Evolutionary conservation across 169 alveolate species (phyloP), one percentile per base, ranked within the genome.

Genomic region (Perkinsus chesapeaki): DNA sequence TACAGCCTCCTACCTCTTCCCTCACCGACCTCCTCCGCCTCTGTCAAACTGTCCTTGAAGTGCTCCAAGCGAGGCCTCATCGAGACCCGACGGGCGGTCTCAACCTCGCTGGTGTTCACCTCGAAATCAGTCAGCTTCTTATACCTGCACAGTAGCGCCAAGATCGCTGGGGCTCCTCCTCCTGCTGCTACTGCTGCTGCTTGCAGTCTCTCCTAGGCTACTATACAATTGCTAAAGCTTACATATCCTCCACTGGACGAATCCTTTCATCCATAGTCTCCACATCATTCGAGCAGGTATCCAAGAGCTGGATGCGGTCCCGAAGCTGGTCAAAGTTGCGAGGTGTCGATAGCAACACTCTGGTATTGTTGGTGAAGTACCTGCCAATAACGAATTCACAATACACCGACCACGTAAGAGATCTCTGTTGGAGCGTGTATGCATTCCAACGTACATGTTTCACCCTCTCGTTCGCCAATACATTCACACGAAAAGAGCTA

Each of bases 71-170:
- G 93, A 31, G 92, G 94, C 47, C 93, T 34, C 39, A 94, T 94
- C 73, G 73, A 92, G 72, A 23, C 93, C 93, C 93, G 95, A 43
- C 82, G 91, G 38, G 95, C 93, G 0, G 39, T 39, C 37, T 94
- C 96, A 43, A 39, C 93, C 27, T 91, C 94, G 73, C 92, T 23
- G 16, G 91, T 91, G n/a, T 93, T 12, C 0, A 93, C 95, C 43
- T 93, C 94, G 39, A 93, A 93, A n/a, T 94, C 95, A 34, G 92
- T 91, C 27, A 95, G 94, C 27, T 92, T 92, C 31, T 92, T 48
- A 48, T 92, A 93, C 92, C 73, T 93, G 39, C 47, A 92, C 39
- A n/a, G n/a, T n/a, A n/a, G n/a, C n/a, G n/a, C n/a, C n/a, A n/a
- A n/a, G n/a, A n/a, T n/a, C n/a, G n/a, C n/a, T n/a, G n/a, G n/a